These are phyloP conservation scores for Paecilomyces dactylethromorphus DNA, from an alignment of 2,329 filamentous ascomycete species.

Conservation along the genomic window DNA sequence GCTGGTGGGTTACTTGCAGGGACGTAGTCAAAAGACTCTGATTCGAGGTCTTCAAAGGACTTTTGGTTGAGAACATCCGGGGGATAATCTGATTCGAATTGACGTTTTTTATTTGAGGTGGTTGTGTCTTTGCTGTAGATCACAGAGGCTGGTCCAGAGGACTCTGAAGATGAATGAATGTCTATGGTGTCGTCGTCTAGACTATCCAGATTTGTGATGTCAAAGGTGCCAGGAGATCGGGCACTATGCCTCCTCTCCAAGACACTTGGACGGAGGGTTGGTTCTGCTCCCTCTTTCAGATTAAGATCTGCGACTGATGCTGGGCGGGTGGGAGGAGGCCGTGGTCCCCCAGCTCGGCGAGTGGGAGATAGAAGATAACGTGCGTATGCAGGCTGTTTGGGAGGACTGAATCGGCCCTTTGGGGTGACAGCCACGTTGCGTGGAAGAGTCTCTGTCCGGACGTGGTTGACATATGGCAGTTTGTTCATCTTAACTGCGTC, in stretches of 20 bases:
- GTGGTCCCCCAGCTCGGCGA: conserved; percentile 21
- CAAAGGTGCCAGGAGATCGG: conserved; percentile 22
- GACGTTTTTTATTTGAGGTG: conserved; percentile 21
- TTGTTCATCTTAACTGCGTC: conserved; percentile 6
- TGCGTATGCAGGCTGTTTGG: conserved; percentile 33
- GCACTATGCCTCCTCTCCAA: conserved; percentile 16
- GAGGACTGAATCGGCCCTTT: conserved; percentile 32
- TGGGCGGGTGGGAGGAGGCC: conserved; percentile 17
- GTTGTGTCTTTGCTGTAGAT: conserved; percentile 8
- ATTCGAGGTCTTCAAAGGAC: conserved; percentile 42
- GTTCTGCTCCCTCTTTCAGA: conserved; percentile 13
- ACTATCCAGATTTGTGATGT: conserved; percentile 25
- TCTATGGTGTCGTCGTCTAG: conserved; percentile 12
- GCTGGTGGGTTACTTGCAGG: conserved; percentile 22
- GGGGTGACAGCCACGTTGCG: conserved; percentile 28
- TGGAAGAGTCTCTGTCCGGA: conserved; percentile 26
- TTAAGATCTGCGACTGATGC: conserved; percentile 12
- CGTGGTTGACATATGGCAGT: conserved; percentile 15
- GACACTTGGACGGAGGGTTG: conserved; percentile 16
- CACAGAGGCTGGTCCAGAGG: background rate
- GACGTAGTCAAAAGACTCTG: conserved; percentile 43
- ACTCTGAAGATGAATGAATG: background rate
- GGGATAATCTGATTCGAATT: conserved; percentile 44
- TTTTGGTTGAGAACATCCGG: conserved; percentile 38
- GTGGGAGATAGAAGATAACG: conserved; percentile 31